Evolutionary conservation across 176 grass and related monocot genomes (phyloP).

Genomic region (Hordeum vulgare): MorexV3_pseudomolecules_assembly NC_058519.1:201889505-201890004

Average conservation of each 20-base stretch:
- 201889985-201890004: not conserved
- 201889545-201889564: slow-evolving; percentile 8
- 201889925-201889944: not conserved
- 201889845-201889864: not conserved
- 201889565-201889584: slow-evolving; percentile 12
- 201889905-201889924: not conserved
- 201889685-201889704: not conserved
- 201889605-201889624: slow-evolving; percentile 8
- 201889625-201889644: not conserved
- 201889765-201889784: not conserved
- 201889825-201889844: slow-evolving; percentile 4
- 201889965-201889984: not conserved
- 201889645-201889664: not conserved
- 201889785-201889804: not conserved
- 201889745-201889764: not conserved
- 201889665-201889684: not conserved
- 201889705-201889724: not conserved
- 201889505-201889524: slow-evolving; percentile 20
- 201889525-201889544: slow-evolving; percentile 7
- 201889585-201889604: not conserved
- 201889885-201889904: slow-evolving; percentile 4
- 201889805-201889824: slow-evolving; percentile 2
- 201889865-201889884: not conserved
- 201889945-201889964: slow-evolving; percentile 2
- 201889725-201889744: not conserved